A percentile compares a stretch with the other conserved stretches of the same genome.
Conservation (phyloP, 441 rosid genomes). For the Pelargonium fulgidum region DNA sequence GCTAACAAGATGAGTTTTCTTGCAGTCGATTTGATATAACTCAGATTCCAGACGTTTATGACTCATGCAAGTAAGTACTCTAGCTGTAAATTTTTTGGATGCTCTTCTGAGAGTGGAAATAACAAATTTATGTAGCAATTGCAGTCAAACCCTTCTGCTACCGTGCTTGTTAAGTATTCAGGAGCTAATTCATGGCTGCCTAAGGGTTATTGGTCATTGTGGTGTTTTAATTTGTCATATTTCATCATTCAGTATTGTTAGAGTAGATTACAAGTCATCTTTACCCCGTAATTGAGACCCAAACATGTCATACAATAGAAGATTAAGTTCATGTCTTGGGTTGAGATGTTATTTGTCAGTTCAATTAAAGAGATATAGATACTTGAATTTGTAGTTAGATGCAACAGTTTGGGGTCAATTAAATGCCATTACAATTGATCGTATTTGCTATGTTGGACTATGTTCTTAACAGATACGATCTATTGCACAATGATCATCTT, state of each 20-base stretch:
- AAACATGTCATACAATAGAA: background rate
- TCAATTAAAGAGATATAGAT: background rate
- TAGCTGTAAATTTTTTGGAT: conserved; percentile 18
- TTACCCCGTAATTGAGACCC: background rate
- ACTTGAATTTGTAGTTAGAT: background rate
- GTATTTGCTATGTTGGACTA: background rate
- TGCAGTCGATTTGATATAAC: conserved; percentile 85
- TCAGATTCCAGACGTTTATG: conserved; percentile 98
- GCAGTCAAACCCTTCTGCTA: background rate
- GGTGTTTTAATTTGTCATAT: background rate
- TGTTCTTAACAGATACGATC: conserved; percentile 63
- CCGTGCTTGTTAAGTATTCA: background rate
- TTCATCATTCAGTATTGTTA: background rate
- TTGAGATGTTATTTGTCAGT: background rate
- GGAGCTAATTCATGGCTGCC: conserved; percentile 1
- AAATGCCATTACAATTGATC: background rate
- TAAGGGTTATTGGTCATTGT: background rate
- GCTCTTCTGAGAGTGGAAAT: conserved; percentile 6
- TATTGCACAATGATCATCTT: conserved; percentile 97
- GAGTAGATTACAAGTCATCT: background rate
- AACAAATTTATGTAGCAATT: background rate
- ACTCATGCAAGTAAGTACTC: conserved; percentile 97
- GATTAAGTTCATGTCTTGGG: conserved; percentile 1
- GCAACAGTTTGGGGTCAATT: background rate
- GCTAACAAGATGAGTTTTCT: conserved; percentile 6